A percentile compares a stretch with the other conserved stretches of the same genome.
Conservation (phyloP, 768 basidiomycete genomes). For the Termitomyces sp. region DNA sequence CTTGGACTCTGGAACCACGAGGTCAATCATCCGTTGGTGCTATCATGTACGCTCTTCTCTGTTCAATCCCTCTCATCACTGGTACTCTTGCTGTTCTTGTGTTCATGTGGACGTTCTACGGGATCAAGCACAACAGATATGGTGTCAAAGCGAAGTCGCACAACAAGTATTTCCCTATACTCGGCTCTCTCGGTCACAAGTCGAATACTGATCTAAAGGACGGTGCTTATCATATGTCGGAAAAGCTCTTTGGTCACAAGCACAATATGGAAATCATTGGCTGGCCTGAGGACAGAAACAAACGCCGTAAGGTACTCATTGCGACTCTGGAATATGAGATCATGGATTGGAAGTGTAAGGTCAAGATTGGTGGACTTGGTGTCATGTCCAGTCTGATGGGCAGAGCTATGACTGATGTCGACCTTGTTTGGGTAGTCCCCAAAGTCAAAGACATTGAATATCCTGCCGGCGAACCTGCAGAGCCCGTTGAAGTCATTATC, state of each 20-base stretch:
- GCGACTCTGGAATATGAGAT: conserved; percentile 94
- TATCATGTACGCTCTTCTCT: conserved; percentile 81
- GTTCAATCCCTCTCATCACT: conserved; percentile 79
- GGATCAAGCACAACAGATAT: conserved; percentile 90
- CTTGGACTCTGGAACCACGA: conserved; percentile 77
- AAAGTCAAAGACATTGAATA: conserved; percentile 96
- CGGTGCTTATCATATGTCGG: conserved; percentile 44
- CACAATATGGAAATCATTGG: conserved; percentile 73
- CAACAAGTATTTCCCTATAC: conserved; percentile 85
- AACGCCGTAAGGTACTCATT: conserved; percentile 88
- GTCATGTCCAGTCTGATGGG: conserved; percentile 99
- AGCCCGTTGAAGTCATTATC: conserved; percentile 94
- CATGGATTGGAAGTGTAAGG: conserved; percentile 95
- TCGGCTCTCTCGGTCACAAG: conserved; percentile 58
- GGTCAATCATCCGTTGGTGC: conserved; percentile 78
- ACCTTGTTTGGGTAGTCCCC: conserved; percentile 89
- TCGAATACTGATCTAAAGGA: conserved; percentile 73
- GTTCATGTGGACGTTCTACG: conserved; percentile 97
- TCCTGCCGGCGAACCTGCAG: conserved; percentile 84
- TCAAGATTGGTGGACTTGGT: conserved; percentile 96
- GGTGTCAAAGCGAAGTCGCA: conserved; percentile 71
- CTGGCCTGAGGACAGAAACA: conserved; percentile 94
- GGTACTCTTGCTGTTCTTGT: conserved; percentile 74
- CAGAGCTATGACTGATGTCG: conserved; percentile 96
- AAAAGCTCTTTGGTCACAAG: conserved; percentile 70